Conservation (phyloP, 257 asterid genomes). For the Solanum pennellii region DNA sequence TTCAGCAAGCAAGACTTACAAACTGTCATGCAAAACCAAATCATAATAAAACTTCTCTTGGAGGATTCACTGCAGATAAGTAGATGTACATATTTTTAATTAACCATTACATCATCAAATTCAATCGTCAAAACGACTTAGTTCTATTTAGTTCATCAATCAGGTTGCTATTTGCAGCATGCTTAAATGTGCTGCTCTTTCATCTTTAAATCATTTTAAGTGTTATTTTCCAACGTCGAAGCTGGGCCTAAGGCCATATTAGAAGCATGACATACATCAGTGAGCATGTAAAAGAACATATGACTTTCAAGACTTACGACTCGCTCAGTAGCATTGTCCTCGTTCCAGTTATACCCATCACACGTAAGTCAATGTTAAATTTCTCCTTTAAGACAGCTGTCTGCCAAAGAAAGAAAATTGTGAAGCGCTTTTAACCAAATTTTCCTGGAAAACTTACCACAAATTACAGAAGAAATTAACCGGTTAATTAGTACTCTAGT, state of each 20-base stretch:
- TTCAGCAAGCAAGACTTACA: neutral
- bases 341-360: slow-evolving; percentile 86
- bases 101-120: neutral
- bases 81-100: neutral
- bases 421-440: neutral
- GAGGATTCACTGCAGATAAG: neutral
- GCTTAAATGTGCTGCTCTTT: neutral
- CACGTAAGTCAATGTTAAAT: slow-evolving; percentile 91
- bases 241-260: neutral
- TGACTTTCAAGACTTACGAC: slow-evolving; percentile 35
- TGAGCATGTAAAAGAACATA: neutral
- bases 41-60: neutral
- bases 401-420: slow-evolving; percentile 22
- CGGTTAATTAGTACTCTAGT: neutral
- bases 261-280: neutral
- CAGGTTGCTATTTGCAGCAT: neutral
- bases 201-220: neutral
- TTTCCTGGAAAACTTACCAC: neutral
- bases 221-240: neutral
- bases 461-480: neutral
- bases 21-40: neutral
- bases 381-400: slow-evolving; percentile 91
- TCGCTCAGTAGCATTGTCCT: slow-evolving; percentile 70
- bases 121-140: neutral
- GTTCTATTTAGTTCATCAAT: neutral